Base-by-base conservation (phyloP, 2,329 filamentous ascomycete species). In the Calonectria naviculata region DNA sequence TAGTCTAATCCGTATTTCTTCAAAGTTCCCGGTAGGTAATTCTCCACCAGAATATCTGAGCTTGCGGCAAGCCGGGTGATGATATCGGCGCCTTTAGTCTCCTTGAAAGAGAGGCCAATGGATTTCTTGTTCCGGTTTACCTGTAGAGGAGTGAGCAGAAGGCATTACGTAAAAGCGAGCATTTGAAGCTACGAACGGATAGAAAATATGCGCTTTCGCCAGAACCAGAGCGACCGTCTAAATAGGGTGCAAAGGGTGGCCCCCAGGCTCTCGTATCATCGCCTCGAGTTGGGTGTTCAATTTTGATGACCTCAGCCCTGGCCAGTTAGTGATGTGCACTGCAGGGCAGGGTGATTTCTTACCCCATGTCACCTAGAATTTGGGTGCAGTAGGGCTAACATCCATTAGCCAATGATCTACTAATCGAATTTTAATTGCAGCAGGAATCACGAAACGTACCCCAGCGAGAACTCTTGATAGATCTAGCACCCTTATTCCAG, bases 251-350 rank as follows among this genome's bases (percentile, higher is more conserved):
- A 82, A 97, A 99, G 1, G 97, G 97, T 26, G 97, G 97, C 0
- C 97, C 97, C 97, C 97, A 99, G 60, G 95, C 95, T 78, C 97
- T 88, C 12, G 97, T 99, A 81, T 99, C 97, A 81, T 99, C 97
- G 44, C 94, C 97, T 68, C 94, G 90, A 5, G 91, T 91, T 4
- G 97, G 97, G 83, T 99, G 97, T 84, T 99, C 97, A 73, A 98
- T 90, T 84, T 99, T 99, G 85, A 99, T 98, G 38, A 99, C 92
- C 82, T 98, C 96, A 75, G 97, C 97, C 74, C 95, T 97, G 63
- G 28, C 1, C n/a, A 21, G 31, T 38, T 34, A 38, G 52, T 24
- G 1, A 15, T 2, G 26, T 26, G 29, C 5, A 26, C n/a, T 56
- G 24, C 13, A 34, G 31, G 13, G 12, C 19, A 24, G 10, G 6